Evolutionary conservation across 139 green algal species (phyloP).

Genomic region (Volvox africanus): DNA sequence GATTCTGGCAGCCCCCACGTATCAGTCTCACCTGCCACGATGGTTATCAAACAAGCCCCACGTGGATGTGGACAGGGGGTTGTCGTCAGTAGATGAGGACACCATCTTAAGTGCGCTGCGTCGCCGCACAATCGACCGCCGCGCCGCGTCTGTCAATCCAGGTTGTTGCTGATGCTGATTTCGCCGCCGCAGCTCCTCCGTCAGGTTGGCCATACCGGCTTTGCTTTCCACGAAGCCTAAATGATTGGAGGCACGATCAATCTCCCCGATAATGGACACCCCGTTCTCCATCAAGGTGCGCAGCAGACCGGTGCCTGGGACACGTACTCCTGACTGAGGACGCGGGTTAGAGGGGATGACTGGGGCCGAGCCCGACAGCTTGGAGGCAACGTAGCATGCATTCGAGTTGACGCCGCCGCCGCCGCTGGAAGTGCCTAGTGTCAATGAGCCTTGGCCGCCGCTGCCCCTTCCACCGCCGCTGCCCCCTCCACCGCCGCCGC

Average conservation of each 20-base stretch:
- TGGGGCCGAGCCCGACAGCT: not conserved
- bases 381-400: not conserved
- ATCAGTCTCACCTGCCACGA: not conserved
- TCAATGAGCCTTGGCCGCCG: not conserved
- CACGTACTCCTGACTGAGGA: not conserved
- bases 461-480: not conserved
- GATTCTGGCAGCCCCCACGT: no score
- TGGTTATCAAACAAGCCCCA: conserved; percentile 7
- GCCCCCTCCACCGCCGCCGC: no score
- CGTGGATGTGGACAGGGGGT: conserved; percentile 31
- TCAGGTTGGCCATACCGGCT: not conserved
- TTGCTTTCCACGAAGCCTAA: not conserved
- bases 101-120: conserved; percentile 13
- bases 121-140: not conserved
- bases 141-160: not conserved
- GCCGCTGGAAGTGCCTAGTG: not conserved
- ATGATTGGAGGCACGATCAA: not conserved
- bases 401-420: not conserved
- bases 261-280: not conserved
- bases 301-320: not conserved
- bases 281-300: conserved; percentile 27
- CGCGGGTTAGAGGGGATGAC: not conserved
- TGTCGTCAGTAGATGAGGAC: not conserved
- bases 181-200: not conserved
- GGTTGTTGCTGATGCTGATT: not conserved